Base-by-base conservation (phyloP, 2,329 filamentous ascomycete species). In the Cladophialophora yegresii region DNA sequence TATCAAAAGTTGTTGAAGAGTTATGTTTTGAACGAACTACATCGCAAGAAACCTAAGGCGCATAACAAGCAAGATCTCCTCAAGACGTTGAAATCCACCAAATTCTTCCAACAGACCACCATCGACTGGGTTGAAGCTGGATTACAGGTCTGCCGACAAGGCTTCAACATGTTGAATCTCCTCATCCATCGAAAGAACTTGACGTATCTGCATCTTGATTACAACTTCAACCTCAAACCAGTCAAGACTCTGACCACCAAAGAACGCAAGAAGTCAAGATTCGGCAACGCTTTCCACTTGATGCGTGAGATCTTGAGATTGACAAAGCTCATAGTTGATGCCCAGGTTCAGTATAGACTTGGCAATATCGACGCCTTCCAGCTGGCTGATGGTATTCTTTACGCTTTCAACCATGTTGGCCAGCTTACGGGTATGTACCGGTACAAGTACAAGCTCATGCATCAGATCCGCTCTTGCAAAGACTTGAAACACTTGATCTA, bases 391-490 rank as follows among this genome's bases (percentile, higher is more conserved):
- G 95, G 95, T 77, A 99, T 99, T 63, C 83, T 98, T n/a, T 99
- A 99, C 72, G 96, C 95, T 20, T 99, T 99, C 82, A 99, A 99
- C 79, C 95, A 99, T 72, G 95, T 99, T 63, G 95, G 95, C 67
- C 96, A 99, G 78, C 83, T 99, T 67, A 99, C 95, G 16, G 95
- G 95, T 76, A 99, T 99, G 95, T 99, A 99, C 80, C 90, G 95
- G 66, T 99, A 99, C 85, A 99, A 99, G 83, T 99, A 99, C 83
- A 99, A 99, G 83, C 84, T 99, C 62, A 99, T 99, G 95, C 95
- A 99, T 77, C 95, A 99, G 78, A 99, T 99, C 72, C 91, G 95
- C 72, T 96, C 95, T 0, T 99, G 95, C 83, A 99, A 99, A 79
- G 95, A 99, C 79, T 78, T 99, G 75, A 99, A 99, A 85, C 95